Conservation (phyloP, 164 flowering plant genomes). For the Aristolochia contorta region DNA sequence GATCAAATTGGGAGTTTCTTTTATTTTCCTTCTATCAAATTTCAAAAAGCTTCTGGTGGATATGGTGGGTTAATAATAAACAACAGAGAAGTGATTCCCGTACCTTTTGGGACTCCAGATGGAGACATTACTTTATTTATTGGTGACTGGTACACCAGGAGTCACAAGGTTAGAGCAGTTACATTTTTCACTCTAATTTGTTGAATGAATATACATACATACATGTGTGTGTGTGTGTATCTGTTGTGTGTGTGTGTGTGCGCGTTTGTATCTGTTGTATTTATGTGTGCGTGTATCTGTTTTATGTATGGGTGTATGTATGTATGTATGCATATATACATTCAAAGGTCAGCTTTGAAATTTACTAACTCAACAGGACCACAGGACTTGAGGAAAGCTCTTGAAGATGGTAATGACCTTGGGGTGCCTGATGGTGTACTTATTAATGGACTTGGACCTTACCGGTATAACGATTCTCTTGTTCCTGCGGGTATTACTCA, state of each 20-base stretch:
- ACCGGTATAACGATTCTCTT: conserved; percentile 43
- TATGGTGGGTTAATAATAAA: conserved; percentile 80
- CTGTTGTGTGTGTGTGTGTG: too few species aligned
- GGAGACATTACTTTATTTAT: conserved; percentile 80
- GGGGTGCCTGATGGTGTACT: conserved; percentile 83
- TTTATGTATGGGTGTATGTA: too few species aligned
- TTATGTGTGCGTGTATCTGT: too few species aligned
- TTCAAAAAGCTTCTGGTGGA: conserved; percentile 92
- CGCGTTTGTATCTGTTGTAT: too few species aligned
- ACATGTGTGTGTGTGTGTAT: too few species aligned
- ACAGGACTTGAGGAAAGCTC: conserved; percentile 61
- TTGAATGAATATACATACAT: too few species aligned
- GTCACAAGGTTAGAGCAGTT: conserved; percentile 55
- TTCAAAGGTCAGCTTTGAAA: not conserved
- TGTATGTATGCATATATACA: too few species aligned
- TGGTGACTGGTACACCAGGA: conserved; percentile 75
- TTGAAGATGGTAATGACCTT: conserved; percentile 54
- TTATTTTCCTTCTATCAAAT: conserved; percentile 72
- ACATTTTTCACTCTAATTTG: not conserved
- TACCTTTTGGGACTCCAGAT: conserved; percentile 81
- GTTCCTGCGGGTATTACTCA: conserved; percentile 50
- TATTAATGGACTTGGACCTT: conserved; percentile 75
- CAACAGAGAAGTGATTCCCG: conserved; percentile 74
- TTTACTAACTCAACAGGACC: conserved; percentile 11
- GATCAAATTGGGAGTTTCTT: conserved; percentile 97